Base-by-base conservation (phyloP, 1,284 basidiomycete species). In the Spongiforma sp. region DNA sequence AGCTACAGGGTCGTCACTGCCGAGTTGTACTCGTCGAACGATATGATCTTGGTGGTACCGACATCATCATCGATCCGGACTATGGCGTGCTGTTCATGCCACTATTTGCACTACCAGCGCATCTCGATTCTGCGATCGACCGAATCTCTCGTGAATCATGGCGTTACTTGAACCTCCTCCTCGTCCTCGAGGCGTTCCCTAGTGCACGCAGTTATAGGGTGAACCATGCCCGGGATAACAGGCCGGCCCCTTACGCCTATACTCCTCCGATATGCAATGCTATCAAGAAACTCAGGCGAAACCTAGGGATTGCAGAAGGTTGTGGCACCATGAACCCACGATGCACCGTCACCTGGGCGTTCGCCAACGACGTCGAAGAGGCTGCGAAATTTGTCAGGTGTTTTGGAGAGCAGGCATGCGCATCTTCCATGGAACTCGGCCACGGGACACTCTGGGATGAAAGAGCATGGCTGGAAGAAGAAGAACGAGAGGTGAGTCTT, bases 121-220 rank as follows among this genome's bases (percentile, higher is more conserved):
- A 82, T 53, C 78, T 82, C 48, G 81, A 83, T 11, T 69, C 76
- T 14, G 75, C 88, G 11, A 33, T 74, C 26, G 75, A 76, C 48
- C 66, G 68, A n/a, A 76, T 75, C 46, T 76, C 76, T 43, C 28
- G 62, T 26, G 71, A 74, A 62, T 90, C 91, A 19, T 90, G 87
- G 88, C 79, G 81, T 26, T 93, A 85, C 71, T 70, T 71, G 12
- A 73, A 78, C 46, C 63, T 93, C 11, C 79, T 90, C 3, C 70
- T 93, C 26, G 65, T 93, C 19, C 84, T 93, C 58, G 88, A 91
- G 72, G 86, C 86, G 4, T 92, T 89, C 67, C 85, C 87, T 5
- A 72, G 75, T 17, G 79, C 82, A 1, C 78, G 78, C 64, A 73
- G 78, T 39, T 75, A 68, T 64, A 73, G 62, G 37, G 50, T 52